Base-by-base conservation (phyloP, 257 asterid species). In the Apocynum venetum region DNA sequence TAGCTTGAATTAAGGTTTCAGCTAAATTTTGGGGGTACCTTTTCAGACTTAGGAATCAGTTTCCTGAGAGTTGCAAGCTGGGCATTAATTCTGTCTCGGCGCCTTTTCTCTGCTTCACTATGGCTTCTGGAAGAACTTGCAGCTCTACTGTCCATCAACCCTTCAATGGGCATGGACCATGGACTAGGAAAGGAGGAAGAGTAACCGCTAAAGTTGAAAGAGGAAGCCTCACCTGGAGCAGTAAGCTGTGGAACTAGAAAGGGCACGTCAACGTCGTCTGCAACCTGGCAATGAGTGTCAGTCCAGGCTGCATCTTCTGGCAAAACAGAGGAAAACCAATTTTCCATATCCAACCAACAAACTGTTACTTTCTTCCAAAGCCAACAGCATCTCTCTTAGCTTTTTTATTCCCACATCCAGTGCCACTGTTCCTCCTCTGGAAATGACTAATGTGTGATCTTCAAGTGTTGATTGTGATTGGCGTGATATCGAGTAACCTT, bases 91-190 rank as follows among this genome's bases (percentile, higher is more conserved):
- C 97, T 83, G 80, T 89, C 97, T 46, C 98, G 77, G 38, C 98
- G 92, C 84, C 97, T 82, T 82, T 91, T 93, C 88, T 93, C 98
- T 0, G 98, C 96, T 80, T 93, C 93, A 66, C 96, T 90, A 70
- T 91, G 98, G 84, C 90, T 91, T 84, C 91, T 85, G 55, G 91
- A 79, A 70, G 84, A 79, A 78, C 80, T 82, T 8, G 71, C 79
- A 47, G 83, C 78, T 78, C 84, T 59, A 13, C 79, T 92, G 41
- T 83, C 88, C 4, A 71, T 79, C 31, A 43, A 75, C 55, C 76
- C 89, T 36, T 82, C 88, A 48, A 14, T 70, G 31, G 85, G 81
- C n/a, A 79, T 76, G 41, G 80, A 73, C 89, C 81, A 75, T 19
- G 84, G 79, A 38, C 76, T 75, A 31, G 71, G 77, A 13, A 68